These are phyloP conservation scores for Xylariaceae sp. DNA, from an alignment of 2,329 filamentous ascomycete species.

Conservation along the genomic window DNA sequence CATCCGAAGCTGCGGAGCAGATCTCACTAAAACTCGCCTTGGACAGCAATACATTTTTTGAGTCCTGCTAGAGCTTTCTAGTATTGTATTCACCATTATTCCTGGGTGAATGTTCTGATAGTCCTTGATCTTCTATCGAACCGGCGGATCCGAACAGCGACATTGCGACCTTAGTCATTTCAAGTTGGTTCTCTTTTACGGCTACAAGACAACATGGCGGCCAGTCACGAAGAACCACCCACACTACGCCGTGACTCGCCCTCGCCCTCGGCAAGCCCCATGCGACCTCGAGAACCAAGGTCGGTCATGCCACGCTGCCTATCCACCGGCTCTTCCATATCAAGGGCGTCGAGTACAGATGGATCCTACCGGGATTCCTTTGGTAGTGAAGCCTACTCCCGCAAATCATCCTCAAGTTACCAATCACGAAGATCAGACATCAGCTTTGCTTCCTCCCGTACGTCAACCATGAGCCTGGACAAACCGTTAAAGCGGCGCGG, in stretches of 20 bases:
- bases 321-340: constrained; percentile 67
- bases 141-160: background rate
- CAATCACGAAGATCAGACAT: constrained; percentile 54
- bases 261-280: constrained; percentile 68
- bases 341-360: constrained; percentile 61
- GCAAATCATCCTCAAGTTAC: constrained; percentile 69
- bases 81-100: constrained; percentile 5
- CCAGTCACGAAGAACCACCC: constrained; percentile 45
- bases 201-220: constrained; percentile 42
- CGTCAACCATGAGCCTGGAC: constrained; percentile 55
- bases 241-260: constrained; percentile 64
- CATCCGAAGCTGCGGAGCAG: constrained; percentile 37
- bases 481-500: constrained; percentile 67
- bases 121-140: background rate
- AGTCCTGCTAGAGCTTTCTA: constrained; percentile 1
- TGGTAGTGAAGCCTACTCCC: constrained; percentile 63
- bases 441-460: constrained; percentile 49
- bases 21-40: constrained; percentile 25
- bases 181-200: background rate
- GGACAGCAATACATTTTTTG: constrained; percentile 17
- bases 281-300: constrained; percentile 66
- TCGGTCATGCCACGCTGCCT: constrained; percentile 68
- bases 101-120: background rate
- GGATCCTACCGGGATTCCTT: constrained; percentile 60
- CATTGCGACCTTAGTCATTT: constrained; percentile 2